Evolutionary conservation across 495 filamentous ascomycete species (phyloP).

Genomic region (Symbiotaphrina buchneri): DNA sequence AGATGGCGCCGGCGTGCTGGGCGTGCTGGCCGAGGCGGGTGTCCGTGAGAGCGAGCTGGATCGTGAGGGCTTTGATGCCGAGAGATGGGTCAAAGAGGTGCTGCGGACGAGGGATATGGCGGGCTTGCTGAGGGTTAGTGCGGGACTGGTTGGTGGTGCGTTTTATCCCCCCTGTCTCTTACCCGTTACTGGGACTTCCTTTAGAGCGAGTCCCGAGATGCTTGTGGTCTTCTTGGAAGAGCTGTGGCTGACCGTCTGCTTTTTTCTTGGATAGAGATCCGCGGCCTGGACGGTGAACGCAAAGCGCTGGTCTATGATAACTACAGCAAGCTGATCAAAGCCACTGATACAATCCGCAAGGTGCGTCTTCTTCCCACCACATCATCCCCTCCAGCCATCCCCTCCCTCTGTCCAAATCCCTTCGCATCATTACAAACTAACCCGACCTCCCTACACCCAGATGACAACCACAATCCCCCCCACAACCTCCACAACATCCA

Average conservation of each 20-base stretch:
- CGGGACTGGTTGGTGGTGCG: conserved; percentile 30
- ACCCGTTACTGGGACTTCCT: too few species aligned
- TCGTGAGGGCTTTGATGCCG: conserved; percentile 26
- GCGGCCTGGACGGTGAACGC: conserved; percentile 78
- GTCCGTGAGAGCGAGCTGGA: conserved; percentile 22
- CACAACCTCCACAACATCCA: conserved; percentile 44
- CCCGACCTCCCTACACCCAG: conserved; percentile 4
- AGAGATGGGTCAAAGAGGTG: conserved; percentile 36
- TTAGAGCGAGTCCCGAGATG: too few species aligned
- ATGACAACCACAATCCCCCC: conserved; percentile 61
- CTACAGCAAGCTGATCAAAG: conserved; percentile 83
- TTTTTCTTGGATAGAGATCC: conserved; percentile 34
- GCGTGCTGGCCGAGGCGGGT: conserved; percentile 10
- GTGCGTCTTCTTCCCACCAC: conserved; percentile 13
- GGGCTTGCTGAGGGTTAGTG: conserved; percentile 39
- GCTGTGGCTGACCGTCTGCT: not conserved
- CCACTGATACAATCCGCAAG: conserved; percentile 82
- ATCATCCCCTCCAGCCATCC: conserved; percentile 2
- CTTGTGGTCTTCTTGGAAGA: not conserved
- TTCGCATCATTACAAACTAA: conserved; percentile 2
- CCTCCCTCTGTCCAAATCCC: not conserved
- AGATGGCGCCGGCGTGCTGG: conserved; percentile 5
- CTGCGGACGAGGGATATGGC: conserved; percentile 39
- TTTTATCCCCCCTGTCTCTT: not conserved
- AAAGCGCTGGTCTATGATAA: conserved; percentile 98